A percentile compares a stretch with the other conserved stretches of the same genome.
Conservation (phyloP, 768 basidiomycete species). For the Tephrocybe sp. region DNA sequence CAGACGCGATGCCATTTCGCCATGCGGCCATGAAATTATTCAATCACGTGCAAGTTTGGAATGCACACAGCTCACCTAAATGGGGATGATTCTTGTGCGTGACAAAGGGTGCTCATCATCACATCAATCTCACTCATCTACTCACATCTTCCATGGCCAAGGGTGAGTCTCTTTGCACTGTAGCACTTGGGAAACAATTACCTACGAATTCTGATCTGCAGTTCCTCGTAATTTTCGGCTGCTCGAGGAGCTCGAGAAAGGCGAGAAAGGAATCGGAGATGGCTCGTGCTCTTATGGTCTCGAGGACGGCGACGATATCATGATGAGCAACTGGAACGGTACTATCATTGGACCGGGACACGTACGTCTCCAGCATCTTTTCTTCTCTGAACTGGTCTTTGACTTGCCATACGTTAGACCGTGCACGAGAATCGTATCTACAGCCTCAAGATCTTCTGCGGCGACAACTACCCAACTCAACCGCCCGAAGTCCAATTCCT, state of each 20-base stretch:
- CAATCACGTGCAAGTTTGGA: neutral
- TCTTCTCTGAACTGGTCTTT: conserved; percentile 1
- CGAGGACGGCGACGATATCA: conserved; percentile 92
- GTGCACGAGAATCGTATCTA: conserved; percentile 99
- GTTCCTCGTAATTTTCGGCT: conserved; percentile 97
- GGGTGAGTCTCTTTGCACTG: conserved; percentile 29
- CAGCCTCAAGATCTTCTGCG: conserved; percentile 88
- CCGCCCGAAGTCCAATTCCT: conserved; percentile 84
- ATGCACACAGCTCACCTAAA: no score
- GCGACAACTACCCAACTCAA: conserved; percentile 66
- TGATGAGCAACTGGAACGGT: conserved; percentile 98
- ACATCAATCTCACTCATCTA: conserved; percentile 1
- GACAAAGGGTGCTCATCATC: neutral
- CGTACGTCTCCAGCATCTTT: conserved; percentile 46
- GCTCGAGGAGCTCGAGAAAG: conserved; percentile 98
- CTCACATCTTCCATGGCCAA: conserved; percentile 43
- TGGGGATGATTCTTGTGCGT: no score
- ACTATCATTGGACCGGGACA: conserved; percentile 99
- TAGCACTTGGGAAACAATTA: no score
- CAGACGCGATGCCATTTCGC: conserved; percentile 96
- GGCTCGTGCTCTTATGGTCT: conserved; percentile 97
- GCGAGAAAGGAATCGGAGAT: conserved; percentile 99
- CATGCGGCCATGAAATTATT: conserved; percentile 68
- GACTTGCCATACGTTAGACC: conserved; percentile 49
- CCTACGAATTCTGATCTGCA: conserved; percentile 27